Evolutionary conservation across 352 stramenopile species (phyloP), one percentile per base, ranked within the genome.

Genomic region (Porosira glacialis): DNA sequence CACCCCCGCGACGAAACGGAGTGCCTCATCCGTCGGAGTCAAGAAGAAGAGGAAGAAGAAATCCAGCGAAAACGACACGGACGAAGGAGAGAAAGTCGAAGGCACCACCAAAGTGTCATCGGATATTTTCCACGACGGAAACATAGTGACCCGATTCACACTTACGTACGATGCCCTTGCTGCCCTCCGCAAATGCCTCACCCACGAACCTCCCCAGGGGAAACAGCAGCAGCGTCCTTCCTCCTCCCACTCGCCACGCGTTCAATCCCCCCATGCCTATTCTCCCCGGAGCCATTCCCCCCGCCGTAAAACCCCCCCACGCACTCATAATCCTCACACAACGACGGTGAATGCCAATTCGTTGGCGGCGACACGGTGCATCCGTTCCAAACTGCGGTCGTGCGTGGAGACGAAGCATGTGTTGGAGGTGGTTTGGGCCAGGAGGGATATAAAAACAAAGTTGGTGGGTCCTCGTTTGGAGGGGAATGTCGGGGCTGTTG

Each of bases 351-450:
- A 24, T 17, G 31, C 4, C 19, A 51, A 51, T 28, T 4, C 27
- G 27, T 24, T 13, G 19, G 3, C 15, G 43, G n/a, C 58, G 6
- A 26, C 50, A 27, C 26, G 41, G 50, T 59, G 19, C 26, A 72
- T 50, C 17, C 66, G 47, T 4, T 60, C 53, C 6, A 13, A 13
- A 13, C 63, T 86, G 56, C 67, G 71, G 10, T 44, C 43, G 35
- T 64, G 39, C 21, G 8, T 86, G 5, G 65, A 47, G 1, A 59
- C 59, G 19, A 38, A 70, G 0, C 47, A 75, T 27, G 48, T 80
- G 5, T 55, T 69, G 11, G 55, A 78, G 6, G 75, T 86, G 38
- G 36, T 83, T 24, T 63, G 72, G 15, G 49, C 85, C n/a, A 71
- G 70, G n/a, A 61, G 76, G 28, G 13, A 60, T 15, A 56, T 87